These are phyloP conservation scores for Glebionis coronaria DNA, from an alignment of 129 eudicot species.

Conservation along the genomic window DNA sequence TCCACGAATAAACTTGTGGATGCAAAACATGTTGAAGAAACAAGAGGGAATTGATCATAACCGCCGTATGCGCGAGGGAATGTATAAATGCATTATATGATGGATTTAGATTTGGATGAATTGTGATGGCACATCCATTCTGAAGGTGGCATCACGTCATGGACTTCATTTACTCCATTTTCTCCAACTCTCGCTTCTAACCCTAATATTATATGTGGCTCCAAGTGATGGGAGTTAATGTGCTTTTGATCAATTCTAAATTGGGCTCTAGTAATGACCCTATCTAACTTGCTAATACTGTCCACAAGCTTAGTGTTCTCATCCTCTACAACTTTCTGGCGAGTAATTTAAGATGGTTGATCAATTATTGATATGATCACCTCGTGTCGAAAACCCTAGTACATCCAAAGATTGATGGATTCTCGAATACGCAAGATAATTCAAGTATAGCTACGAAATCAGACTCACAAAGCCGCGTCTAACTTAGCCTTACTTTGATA, in stretches of 20 bases:
- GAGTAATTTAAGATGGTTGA: constrained; percentile 7
- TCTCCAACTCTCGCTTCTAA: constrained; percentile 14
- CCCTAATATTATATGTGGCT: constrained; percentile 38
- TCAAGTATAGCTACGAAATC: neutral
- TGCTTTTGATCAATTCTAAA: constrained; percentile 26
- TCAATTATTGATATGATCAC: neutral
- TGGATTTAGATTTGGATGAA: constrained; percentile 36
- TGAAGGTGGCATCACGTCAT: constrained; percentile 30
- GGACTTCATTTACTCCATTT: constrained; percentile 26
- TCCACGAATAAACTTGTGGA: constrained; percentile 39
- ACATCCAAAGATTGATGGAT: constrained; percentile 12
- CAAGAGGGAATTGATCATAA: constrained; percentile 33
- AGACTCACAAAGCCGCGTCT: neutral
- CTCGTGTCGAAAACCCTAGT: constrained; percentile 24
- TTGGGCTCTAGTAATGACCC: constrained; percentile 25
- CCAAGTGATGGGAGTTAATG: constrained; percentile 29
- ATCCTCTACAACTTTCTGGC: constrained; percentile 21
- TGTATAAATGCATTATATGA: constrained; percentile 27
- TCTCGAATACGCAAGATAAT: neutral
- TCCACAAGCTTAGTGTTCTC: constrained; percentile 37
- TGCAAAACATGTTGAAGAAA: constrained; percentile 34
- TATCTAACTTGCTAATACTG: constrained; percentile 36
- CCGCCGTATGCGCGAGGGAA: constrained; percentile 39
- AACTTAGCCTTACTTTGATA: neutral
- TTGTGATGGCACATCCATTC: constrained; percentile 6